Evolutionary conservation across 495 filamentous ascomycete species (phyloP), one percentile per base, ranked within the genome.

Genomic region (Lophiotrema nucula): DNA sequence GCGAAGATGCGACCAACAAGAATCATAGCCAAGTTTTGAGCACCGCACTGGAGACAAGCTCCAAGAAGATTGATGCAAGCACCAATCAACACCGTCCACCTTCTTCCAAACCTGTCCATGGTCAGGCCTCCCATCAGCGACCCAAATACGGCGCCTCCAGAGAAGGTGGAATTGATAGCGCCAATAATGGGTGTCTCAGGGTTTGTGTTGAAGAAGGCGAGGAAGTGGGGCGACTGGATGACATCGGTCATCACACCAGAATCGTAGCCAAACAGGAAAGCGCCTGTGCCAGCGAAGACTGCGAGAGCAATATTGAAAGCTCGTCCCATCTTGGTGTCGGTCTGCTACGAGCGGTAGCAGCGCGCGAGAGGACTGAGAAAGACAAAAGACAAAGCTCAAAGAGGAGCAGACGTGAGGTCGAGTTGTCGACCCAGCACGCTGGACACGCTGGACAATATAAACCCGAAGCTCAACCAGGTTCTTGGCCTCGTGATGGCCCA

Each of bases 1-100:
- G 81, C 76, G 4, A 86, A 70, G 46, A 86, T 83, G 31, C 84
- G 80, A 5, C 84, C 84, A 37, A 81, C 72, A 12, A 85, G 74
- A 58, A 86, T 81, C 76, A 82, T 81, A 0, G 76, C 55, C 8
- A 74, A 53, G 25, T 58, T 68, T 47, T 66, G 67, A 2, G 72
- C 72, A 24, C 66, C 69, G 39, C 64, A 65, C 52, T 74, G 72
- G 13, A 74, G 63, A 23, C 53, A 57, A 31, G 71, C 69, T 28
- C 72, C 72, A n/a, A 74, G 4, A 15, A 69, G 46, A 51, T 68
- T 71, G 62, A 74, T 64, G 2, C 61, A 5, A n/a, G 64, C 58
- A n/a, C 68, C 72, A 60, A 73, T 31, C 49, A 75, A 19, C 48
- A 82, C 76, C 18, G 79, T 81, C 61, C 60, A 63, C 44, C 73